Base-by-base conservation (phyloP, 2,329 filamentous ascomycete species). In the Beauveria varroae region DNA sequence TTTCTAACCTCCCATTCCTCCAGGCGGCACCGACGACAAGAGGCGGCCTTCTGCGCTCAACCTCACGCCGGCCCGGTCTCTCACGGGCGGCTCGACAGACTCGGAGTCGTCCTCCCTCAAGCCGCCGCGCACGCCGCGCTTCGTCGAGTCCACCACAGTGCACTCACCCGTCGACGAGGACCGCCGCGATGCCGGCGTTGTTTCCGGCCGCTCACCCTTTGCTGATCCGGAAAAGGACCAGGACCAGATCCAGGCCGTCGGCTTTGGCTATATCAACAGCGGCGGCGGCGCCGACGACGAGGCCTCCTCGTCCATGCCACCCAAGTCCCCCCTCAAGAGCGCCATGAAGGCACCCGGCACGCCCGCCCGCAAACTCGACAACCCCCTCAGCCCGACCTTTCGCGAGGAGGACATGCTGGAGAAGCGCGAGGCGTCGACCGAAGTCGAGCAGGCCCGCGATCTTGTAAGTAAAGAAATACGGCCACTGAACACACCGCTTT, bases 331-430 rank as follows among this genome's bases (percentile, higher is more conserved):
- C 7, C 83, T 96, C 68, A 96, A 95, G 81, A 96, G 91, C 74
- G 93, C 92, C 59, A 82, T 97, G 81, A 96, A 85, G 77, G 87
- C 90, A 20, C 93, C 93, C 5, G 91, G 92, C 22, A 93, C 91
- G 2, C 87, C 90, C 5, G 90, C 83, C 30, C 84, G 88, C 68
- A 84, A 82, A 64, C 77, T 93, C 58, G 79, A 81, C 66, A 95
- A 93, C 73, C 89, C 90, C 22, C 77, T 96, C 66, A 97, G 92
- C 75, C 93, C 93, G 46, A 97, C 93, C 0, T 98, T 97, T 74
- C 82, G 84, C 57, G 90, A 98, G 76, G 93, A 97, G 76, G 86
- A 93, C 56, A 76, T 89, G 5, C 78, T 98, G 37, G 93, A 97
- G 78, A 93, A 93, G 79, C 84, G 87, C 62, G 93, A 98, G 73